A percentile compares a stretch with the other conserved stretches of the same genome.
These are phyloP conservation scores for Picea mariana DNA, from an alignment of 83 land plant genomes.

Conservation along the genomic window DNA sequence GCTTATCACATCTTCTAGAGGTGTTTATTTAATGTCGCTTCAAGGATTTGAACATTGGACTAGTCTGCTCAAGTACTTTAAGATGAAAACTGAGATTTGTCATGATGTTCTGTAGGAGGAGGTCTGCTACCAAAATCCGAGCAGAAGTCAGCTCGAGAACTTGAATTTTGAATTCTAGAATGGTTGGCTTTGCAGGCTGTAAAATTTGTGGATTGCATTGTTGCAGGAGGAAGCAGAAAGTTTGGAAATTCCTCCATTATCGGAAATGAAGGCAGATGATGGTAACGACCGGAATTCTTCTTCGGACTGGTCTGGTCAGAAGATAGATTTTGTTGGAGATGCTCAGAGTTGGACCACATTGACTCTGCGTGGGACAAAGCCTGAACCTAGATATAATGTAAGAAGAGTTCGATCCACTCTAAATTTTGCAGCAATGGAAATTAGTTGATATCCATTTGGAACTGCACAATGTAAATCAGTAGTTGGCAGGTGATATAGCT, in stretches of 20 bases:
- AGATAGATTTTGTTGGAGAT: not conserved
- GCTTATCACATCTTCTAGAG: too few relatives aligned
- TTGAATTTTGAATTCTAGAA: too few relatives aligned
- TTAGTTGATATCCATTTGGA: not conserved
- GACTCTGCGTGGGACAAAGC: slow-evolving; percentile 60
- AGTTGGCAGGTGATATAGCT: not conserved
- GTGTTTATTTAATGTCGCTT: too few relatives aligned
- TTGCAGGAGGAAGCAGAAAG: slow-evolving; percentile 6
- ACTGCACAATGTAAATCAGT: not conserved
- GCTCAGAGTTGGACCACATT: slow-evolving; percentile 50
- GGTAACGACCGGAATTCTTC: not conserved
- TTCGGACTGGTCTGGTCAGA: not conserved
- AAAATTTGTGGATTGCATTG: not conserved
- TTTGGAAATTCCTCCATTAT: not conserved
- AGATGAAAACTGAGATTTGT: too few relatives aligned
- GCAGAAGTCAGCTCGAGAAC: too few relatives aligned
- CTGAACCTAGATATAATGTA: slow-evolving; percentile 81
- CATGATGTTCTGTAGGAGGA: too few relatives aligned
- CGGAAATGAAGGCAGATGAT: slow-evolving; percentile 11
- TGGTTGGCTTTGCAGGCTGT: too few relatives aligned
- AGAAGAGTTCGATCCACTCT: slow-evolving; percentile 10
- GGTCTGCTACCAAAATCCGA: too few relatives aligned
- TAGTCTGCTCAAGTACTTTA: too few relatives aligned
- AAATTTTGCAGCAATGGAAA: not conserved
- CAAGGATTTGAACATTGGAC: too few relatives aligned